phyloP scores from a whole-genome alignment of 306 rosid species.

The Inga leiocalycina region DNA sequence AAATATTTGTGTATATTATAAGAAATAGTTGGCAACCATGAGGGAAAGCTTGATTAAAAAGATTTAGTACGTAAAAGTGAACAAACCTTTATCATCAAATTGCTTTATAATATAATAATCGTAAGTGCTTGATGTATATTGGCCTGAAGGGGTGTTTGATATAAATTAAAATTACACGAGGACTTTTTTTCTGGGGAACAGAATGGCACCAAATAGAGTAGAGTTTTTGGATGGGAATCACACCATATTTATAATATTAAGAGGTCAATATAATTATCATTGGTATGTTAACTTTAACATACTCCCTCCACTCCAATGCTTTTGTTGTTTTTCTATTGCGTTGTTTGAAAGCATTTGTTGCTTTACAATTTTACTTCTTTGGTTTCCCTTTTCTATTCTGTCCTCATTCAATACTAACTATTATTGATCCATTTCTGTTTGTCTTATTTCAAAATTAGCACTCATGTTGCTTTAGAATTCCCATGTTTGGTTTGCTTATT shows the following conservation, averaged over 20 bases:
- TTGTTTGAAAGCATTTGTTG: not conserved
- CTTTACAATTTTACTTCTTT: not conserved
- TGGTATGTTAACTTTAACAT: no score
- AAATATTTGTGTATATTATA: not conserved
- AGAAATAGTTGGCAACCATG: not conserved
- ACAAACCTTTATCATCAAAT: slow-evolving; percentile 29
- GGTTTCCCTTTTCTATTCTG: no score
- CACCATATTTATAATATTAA: no score
- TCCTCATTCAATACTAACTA: not conserved
- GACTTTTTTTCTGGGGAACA: not conserved
- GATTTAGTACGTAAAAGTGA: slow-evolving; percentile 30
- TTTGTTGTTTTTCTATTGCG: not conserved
- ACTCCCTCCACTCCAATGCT: no score
- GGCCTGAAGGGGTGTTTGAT: not conserved
- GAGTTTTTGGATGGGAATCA: not conserved
- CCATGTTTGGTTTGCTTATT: not conserved
- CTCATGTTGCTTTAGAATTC: not conserved
- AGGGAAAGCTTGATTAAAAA: slow-evolving; percentile 16
- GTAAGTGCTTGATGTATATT: slow-evolving; percentile 12
- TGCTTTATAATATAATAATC: slow-evolving; percentile 24
- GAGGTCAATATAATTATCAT: no score
- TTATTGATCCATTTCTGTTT: no score
- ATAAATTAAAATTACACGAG: not conserved
- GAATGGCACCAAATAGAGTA: not conserved
- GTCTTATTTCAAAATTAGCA: no score